These are phyloP conservation scores for Tolypocladium nubicola DNA, from an alignment of 2,329 filamentous ascomycete genomes.

Conservation along the genomic window DNA sequence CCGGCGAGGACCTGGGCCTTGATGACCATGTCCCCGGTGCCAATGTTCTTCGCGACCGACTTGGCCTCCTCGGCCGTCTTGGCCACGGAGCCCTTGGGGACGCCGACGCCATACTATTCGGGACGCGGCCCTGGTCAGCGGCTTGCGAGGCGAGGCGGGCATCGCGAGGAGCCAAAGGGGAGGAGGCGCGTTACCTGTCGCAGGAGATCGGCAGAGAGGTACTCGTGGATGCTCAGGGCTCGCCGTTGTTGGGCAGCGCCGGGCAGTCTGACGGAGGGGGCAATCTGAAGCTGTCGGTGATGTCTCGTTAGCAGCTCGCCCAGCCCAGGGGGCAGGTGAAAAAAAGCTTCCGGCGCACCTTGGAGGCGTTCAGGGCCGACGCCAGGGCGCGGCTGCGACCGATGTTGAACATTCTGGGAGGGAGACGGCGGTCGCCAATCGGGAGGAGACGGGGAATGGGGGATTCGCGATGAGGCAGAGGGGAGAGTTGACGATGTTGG, in stretches of 20 bases:
- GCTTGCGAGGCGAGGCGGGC: background rate
- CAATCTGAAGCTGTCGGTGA: slow-evolving; percentile 17
- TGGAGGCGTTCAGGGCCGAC: slow-evolving; percentile 67
- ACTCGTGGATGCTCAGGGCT: slow-evolving; percentile 95
- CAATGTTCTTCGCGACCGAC: slow-evolving; percentile 79
- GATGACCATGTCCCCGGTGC: slow-evolving; percentile 96
- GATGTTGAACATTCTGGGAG: slow-evolving; percentile 70
- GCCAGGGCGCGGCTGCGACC: slow-evolving; percentile 72
- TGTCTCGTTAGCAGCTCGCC: slow-evolving; percentile 2
- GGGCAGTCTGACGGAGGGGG: slow-evolving; percentile 46
- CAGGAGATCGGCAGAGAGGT: slow-evolving; percentile 87
- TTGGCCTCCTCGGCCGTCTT: slow-evolving; percentile 79
- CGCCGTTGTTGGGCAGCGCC: slow-evolving; percentile 68
- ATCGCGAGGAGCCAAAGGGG: slow-evolving; percentile 3
- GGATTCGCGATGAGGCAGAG: slow-evolving; percentile 7
- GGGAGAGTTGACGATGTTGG: slow-evolving; percentile 3
- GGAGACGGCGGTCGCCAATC: slow-evolving; percentile 7
- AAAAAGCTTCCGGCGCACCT: slow-evolving; percentile 40
- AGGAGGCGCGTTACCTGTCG: slow-evolving; percentile 44
- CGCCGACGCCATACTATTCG: slow-evolving; percentile 79
- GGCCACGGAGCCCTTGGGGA: slow-evolving; percentile 83
- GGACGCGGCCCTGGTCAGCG: slow-evolving; percentile 6
- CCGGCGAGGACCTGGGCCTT: slow-evolving; percentile 98
- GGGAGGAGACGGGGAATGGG: slow-evolving; percentile 6
- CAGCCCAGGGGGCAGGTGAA: slow-evolving; percentile 4